Evolutionary conservation across 257 asterid genomes (phyloP).

Genomic region (Solanum tacnaense): DNA sequence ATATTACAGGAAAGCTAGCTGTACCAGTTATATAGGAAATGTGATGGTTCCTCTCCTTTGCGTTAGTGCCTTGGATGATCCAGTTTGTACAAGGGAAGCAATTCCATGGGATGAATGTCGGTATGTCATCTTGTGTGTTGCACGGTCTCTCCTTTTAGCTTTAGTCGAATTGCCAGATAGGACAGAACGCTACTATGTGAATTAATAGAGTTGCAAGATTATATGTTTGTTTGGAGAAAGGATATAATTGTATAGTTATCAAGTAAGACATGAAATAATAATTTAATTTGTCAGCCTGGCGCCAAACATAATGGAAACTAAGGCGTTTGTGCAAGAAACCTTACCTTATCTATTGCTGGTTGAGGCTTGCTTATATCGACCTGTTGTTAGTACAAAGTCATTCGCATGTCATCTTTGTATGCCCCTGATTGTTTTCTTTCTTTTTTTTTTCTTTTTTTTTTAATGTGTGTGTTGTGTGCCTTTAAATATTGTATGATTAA

Average conservation of each 20-base stretch:
- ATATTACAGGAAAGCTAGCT: conserved; percentile 70
- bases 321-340: not conserved
- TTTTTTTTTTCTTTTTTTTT: not conserved
- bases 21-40: conserved; percentile 56
- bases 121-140: conserved; percentile 13
- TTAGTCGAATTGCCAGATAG: not conserved
- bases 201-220: not conserved
- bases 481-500: not conserved
- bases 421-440: not conserved
- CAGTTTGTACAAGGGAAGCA: conserved; percentile 87
- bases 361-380: not conserved
- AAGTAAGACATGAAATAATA: not conserved
- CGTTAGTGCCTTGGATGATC: conserved; percentile 78
- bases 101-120: conserved; percentile 94
- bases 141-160: not conserved
- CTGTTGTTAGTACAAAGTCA: not conserved
- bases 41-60: conserved; percentile 87
- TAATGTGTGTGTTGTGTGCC: not conserved
- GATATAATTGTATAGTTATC: not conserved
- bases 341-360: not conserved
- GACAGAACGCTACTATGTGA: not conserved
- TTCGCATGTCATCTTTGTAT: not conserved
- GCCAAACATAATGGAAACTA: not conserved
- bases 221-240: not conserved
- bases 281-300: not conserved